These are phyloP conservation scores for Penicillium crustosum DNA, from an alignment of 2,329 filamentous ascomycete genomes.

Conservation along the genomic window DNA sequence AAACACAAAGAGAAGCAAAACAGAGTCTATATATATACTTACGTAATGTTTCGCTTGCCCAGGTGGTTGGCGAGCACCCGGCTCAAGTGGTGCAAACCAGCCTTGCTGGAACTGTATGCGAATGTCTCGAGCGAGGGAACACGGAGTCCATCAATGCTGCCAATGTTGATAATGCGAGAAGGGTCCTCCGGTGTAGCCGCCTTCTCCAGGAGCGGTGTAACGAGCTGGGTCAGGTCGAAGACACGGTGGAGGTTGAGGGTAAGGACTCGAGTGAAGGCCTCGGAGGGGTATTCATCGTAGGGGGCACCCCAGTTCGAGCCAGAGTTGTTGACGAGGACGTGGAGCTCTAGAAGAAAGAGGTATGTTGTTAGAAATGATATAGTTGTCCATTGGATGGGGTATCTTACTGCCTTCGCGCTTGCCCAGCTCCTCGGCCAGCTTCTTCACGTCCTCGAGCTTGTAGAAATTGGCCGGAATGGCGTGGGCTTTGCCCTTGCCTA, in stretches of 20 bases:
- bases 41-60: constrained; percentile 54
- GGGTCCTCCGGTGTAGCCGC: constrained; percentile 46
- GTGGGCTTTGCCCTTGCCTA: constrained; percentile 53
- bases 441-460: constrained; percentile 52
- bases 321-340: constrained; percentile 55
- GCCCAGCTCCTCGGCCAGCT: constrained; percentile 49
- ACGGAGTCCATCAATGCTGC: constrained; percentile 55
- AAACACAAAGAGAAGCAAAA: not conserved
- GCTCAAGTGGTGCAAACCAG: constrained; percentile 54
- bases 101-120: constrained; percentile 55
- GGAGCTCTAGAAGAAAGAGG: constrained; percentile 37
- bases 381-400: constrained; percentile 36
- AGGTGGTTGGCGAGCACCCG: constrained; percentile 53
- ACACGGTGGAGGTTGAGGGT: constrained; percentile 56
- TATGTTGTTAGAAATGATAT: constrained; percentile 2
- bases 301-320: constrained; percentile 57
- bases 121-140: constrained; percentile 55
- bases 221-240: constrained; percentile 49
- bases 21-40: constrained; percentile 32
- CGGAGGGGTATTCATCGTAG: constrained; percentile 59
- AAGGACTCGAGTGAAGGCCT: constrained; percentile 59
- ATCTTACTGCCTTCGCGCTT: constrained; percentile 58
- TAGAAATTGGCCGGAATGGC: constrained; percentile 55
- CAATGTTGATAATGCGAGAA: constrained; percentile 54
- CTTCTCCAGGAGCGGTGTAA: constrained; percentile 51